phyloP scores from a whole-genome alignment of 305 asterid species.

The Solanum hybrid region DNA sequence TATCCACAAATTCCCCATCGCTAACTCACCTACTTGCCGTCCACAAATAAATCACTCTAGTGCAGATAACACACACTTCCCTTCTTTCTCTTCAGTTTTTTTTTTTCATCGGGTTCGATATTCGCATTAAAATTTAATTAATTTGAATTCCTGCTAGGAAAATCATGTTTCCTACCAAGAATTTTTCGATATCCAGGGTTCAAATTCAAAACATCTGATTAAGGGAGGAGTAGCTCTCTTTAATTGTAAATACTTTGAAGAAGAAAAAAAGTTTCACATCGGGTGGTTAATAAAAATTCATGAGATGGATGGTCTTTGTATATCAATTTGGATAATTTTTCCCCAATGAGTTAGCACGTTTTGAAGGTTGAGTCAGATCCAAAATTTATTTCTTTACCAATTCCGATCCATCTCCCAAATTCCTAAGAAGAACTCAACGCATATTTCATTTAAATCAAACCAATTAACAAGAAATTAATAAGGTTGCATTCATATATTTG shows the following conservation, averaged over 20 bases:
- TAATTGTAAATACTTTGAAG: background rate
- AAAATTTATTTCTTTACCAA: background rate
- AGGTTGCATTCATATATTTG: background rate
- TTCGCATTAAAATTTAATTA: no score
- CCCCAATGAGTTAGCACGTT: background rate
- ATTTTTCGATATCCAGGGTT: accelerated
- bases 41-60: background rate
- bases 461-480: background rate
- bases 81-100: background rate
- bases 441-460: background rate
- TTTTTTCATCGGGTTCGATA: no score
- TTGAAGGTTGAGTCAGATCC: background rate
- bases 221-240: background rate
- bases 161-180: accelerated
- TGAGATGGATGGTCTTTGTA: background rate
- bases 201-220: accelerated
- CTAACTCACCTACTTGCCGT: background rate
- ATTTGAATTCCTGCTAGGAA: accelerated
- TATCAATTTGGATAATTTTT: background rate
- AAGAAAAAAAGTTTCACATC: background rate
- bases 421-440: background rate
- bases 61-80: background rate
- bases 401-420: background rate
- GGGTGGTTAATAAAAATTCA: accelerated
- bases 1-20: background rate